Conservation (phyloP, 495 filamentous ascomycete species). For the Podospora pseudopauciseta region DNA sequence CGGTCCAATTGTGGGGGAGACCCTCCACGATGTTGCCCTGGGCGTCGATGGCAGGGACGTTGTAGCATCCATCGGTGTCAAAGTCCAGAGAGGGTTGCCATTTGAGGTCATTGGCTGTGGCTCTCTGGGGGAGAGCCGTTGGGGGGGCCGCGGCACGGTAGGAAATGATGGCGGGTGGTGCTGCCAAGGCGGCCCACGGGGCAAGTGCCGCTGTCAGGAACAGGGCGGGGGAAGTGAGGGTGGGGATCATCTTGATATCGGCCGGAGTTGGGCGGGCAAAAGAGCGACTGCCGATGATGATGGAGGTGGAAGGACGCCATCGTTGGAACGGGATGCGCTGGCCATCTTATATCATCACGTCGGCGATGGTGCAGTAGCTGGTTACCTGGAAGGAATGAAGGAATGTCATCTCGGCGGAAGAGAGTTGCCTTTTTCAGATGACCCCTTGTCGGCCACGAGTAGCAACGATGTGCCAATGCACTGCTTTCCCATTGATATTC, state of each 20-base stretch:
- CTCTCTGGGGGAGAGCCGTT: constrained; percentile 38
- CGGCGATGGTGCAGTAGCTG: background rate
- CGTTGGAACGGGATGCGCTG: background rate
- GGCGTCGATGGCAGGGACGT: constrained; percentile 42
- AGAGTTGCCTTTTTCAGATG: background rate
- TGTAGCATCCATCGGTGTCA: constrained; percentile 47
- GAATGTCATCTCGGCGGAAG: background rate
- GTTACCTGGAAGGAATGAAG: background rate
- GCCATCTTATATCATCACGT: background rate
- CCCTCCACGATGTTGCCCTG: constrained; percentile 38
- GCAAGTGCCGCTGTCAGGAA: constrained; percentile 1
- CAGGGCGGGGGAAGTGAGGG: constrained; percentile 7
- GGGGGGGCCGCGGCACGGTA: constrained; percentile 21
- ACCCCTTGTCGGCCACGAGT: background rate
- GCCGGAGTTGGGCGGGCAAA: background rate
- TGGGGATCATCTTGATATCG: constrained; percentile 5
- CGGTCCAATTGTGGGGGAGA: constrained; percentile 33
- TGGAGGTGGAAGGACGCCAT: background rate
- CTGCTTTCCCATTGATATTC: background rate
- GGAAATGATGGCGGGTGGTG: background rate
- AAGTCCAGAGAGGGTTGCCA: constrained; percentile 47
- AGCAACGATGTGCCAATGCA: background rate
- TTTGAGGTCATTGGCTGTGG: constrained; percentile 39
- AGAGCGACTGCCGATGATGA: background rate
- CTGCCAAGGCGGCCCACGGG: background rate